Base-by-base conservation (phyloP, 1,284 basidiomycete species). In the Ceratobasidium papillatum region DNA sequence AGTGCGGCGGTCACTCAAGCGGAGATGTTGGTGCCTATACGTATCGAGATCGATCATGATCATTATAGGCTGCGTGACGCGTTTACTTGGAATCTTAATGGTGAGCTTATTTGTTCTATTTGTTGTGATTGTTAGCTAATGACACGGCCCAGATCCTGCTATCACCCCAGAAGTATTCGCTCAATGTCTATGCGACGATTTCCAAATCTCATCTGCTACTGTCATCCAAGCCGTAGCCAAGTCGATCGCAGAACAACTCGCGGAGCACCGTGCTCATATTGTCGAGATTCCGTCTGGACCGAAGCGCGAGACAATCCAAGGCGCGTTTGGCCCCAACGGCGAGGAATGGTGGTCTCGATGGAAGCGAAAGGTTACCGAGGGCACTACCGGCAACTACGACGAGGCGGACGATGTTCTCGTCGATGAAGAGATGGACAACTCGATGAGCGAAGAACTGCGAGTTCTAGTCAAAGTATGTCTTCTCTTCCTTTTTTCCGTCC, bases 51-150 rank as follows among this genome's bases (percentile, higher is more conserved):
- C 79, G 98, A 99, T 79, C 91, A 97, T 72, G 87, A 88, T 65
- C 93, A 94, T 80, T 92, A 93, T 81, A 94, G 93, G 82, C 90
- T 99, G 86, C 90, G 95, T 47, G 97, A 99, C 81, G 96, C 97
- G 0, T 98, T 99, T 82, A 89, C 97, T 43, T 99, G 97, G 97
- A 98, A 99, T 80, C 84, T 96, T 68, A 91, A 93, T 78, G 95
- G 95, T 95, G 75, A 68, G 88, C 83, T 14, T 1, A 9, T 0
- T 19, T 17, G 49, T 36, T 61, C 45, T 56, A 41, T 34, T 38
- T 14, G 22, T 62, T 74, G 43, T 51, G 41, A 43, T 58, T 64
- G 38, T 45, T 75, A 75, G 74, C 59, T 59, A 66, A 41, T 75
- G 25, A 72, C 34, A 77, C n/a, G 8, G 41, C 22, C 62, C 80